Evolutionary conservation across 2,329 filamentous ascomycete genomes (phyloP).

Genomic region (Penicillium thymicola): DNA sequence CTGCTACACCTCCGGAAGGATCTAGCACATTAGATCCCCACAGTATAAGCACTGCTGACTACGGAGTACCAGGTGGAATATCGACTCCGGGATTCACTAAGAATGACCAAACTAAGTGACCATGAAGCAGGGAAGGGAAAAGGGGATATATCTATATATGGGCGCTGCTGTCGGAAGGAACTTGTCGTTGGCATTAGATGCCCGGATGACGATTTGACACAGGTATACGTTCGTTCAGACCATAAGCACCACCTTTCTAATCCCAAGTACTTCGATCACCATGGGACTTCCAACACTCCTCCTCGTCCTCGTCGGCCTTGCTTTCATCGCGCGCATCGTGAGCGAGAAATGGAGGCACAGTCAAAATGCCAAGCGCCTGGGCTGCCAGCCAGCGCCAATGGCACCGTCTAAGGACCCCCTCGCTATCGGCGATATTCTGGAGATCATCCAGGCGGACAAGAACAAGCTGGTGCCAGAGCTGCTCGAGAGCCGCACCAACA

Average conservation of each 20-base stretch:
- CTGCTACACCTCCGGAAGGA: background rate
- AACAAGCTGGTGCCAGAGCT: background rate
- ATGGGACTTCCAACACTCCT: background rate
- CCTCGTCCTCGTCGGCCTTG: background rate
- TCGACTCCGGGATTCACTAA: background rate
- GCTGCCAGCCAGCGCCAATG: background rate
- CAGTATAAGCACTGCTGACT: background rate
- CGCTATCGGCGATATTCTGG: background rate
- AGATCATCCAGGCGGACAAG: background rate
- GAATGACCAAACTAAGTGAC: background rate
- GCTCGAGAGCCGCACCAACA: no score
- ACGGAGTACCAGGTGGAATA: background rate
- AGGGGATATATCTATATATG: background rate
- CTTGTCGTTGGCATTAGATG: background rate
- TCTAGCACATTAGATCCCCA: background rate
- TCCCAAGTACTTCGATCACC: background rate
- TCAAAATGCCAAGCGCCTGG: background rate
- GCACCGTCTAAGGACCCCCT: background rate
- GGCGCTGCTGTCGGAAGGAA: background rate
- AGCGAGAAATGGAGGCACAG: background rate
- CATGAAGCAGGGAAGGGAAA: background rate
- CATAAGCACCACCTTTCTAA: background rate
- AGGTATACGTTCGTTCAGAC: background rate
- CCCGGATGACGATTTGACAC: background rate
- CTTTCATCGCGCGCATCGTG: background rate